These are phyloP conservation scores for Tetrahymena elliotti DNA, from an alignment of 73 alveolate species.

Conservation along the genomic window DNA sequence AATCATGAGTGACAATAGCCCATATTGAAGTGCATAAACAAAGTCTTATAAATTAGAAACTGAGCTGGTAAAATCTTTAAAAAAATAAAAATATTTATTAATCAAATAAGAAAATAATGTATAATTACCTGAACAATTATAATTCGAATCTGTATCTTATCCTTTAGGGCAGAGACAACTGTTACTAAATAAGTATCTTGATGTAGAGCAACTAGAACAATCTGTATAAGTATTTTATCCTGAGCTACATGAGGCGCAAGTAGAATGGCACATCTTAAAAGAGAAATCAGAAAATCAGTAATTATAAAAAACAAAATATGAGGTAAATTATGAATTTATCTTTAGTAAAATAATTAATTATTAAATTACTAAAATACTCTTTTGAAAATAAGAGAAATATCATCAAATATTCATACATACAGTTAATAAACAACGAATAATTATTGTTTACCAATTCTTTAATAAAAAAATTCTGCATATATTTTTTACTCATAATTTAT, in stretches of 20 bases:
- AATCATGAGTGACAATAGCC: neutral
- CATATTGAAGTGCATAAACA: neutral
- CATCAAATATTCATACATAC: too few relatives aligned
- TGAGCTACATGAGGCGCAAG: neutral
- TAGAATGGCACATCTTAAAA: neutral
- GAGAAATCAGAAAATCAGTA: too few relatives aligned
- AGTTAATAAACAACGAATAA: neutral
- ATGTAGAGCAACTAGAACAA: neutral
- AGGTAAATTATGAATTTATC: neutral
- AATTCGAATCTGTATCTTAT: neutral
- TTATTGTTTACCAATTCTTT: neutral
- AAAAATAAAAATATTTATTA: neutral
- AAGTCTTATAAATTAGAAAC: neutral
- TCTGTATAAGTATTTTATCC: neutral
- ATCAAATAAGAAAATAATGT: neutral
- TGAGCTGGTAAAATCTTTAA: neutral
- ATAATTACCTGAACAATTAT: neutral
- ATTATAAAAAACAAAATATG: neutral
- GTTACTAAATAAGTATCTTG: neutral
- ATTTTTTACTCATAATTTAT: too few relatives aligned
- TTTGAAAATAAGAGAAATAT: neutral
- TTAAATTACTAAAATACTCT: neutral
- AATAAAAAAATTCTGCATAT: too few relatives aligned
- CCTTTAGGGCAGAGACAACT: neutral
- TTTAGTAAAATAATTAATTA: neutral